phyloP scores from a whole-genome alignment of 768 basidiomycete genomes.

The Thelephora ganbajun region DNA sequence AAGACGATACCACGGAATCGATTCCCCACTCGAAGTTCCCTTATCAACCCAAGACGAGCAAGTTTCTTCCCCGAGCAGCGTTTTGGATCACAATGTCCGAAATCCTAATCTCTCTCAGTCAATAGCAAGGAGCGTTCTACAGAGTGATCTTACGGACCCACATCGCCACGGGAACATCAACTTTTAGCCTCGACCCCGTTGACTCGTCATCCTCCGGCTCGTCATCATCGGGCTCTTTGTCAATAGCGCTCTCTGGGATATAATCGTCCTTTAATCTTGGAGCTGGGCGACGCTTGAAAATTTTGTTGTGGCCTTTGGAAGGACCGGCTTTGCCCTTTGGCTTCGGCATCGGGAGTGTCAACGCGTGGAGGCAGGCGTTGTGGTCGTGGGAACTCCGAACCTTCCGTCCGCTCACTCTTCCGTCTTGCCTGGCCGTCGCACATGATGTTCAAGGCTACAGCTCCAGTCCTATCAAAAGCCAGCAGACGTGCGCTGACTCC shows the following conservation, averaged over 20 bases:
- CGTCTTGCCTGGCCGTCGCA: background rate
- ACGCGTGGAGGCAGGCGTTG: background rate
- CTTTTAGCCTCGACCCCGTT: slow-evolving; percentile 9
- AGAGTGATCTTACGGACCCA: slow-evolving; percentile 51
- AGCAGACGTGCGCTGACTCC: slow-evolving; percentile 71
- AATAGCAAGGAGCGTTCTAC: background rate
- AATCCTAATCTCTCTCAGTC: slow-evolving; percentile 44
- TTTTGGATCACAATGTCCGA: slow-evolving; percentile 93
- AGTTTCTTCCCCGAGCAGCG: slow-evolving; percentile 85
- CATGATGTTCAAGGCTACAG: slow-evolving; percentile 2
- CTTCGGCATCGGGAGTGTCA: background rate
- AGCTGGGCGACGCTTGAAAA: background rate
- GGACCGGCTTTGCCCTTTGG: background rate
- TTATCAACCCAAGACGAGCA: slow-evolving; percentile 70
- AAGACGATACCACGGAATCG: slow-evolving; percentile 88
- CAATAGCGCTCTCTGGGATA: background rate
- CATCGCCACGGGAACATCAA: slow-evolving; percentile 78
- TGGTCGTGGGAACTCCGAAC: background rate
- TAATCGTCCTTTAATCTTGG: background rate
- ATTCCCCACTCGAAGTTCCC: slow-evolving; percentile 69
- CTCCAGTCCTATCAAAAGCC: slow-evolving; percentile 62
- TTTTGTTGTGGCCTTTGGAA: background rate
- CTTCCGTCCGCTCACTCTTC: background rate
- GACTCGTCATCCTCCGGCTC: background rate
- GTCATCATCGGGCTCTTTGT: background rate